These are phyloP conservation scores for Colletotrichum godetiae DNA, from an alignment of 2,329 filamentous ascomycete genomes.

Conservation along the genomic window DNA sequence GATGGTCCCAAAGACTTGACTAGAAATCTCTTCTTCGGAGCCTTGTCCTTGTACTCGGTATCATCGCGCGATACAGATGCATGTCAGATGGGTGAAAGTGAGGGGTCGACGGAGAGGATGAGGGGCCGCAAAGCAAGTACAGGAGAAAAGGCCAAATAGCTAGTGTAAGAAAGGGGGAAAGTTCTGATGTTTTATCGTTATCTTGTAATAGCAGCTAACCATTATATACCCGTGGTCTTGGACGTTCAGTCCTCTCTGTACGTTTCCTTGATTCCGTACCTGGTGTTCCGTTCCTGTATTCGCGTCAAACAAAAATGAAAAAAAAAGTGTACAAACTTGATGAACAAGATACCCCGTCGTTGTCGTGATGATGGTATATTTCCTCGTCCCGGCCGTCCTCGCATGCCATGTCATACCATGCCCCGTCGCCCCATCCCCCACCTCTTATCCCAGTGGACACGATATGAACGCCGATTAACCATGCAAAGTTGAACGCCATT, in stretches of 20 bases:
- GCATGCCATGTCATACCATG: constrained; percentile 12
- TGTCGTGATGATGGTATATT: constrained; percentile 28
- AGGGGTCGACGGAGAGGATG: not conserved
- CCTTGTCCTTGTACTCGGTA: constrained; percentile 26
- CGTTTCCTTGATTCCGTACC: constrained; percentile 18
- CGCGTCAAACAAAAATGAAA: not conserved
- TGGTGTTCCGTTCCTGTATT: constrained; percentile 17
- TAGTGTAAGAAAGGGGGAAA: constrained; percentile 3
- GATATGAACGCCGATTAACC: constrained; percentile 31
- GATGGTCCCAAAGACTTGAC: not conserved
- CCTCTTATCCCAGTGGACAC: constrained; percentile 15
- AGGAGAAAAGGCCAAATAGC: not conserved
- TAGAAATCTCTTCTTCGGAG: not conserved
- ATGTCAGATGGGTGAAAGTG: constrained; percentile 17
- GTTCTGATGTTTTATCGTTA: constrained; percentile 18
- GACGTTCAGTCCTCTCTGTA: not conserved
- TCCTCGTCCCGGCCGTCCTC: constrained; percentile 23
- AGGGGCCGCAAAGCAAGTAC: not conserved
- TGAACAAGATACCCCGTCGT: constrained; percentile 6
- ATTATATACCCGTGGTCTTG: constrained; percentile 25
- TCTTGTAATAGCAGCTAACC: constrained; percentile 30
- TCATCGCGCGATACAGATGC: constrained; percentile 13
- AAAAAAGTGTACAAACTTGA: constrained; percentile 17
- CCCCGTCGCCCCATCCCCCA: not conserved
- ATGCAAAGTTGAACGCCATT: constrained; percentile 29